Conservation (phyloP, 805 yeast species). For the Yamadazyma paraphyllophila region DNA sequence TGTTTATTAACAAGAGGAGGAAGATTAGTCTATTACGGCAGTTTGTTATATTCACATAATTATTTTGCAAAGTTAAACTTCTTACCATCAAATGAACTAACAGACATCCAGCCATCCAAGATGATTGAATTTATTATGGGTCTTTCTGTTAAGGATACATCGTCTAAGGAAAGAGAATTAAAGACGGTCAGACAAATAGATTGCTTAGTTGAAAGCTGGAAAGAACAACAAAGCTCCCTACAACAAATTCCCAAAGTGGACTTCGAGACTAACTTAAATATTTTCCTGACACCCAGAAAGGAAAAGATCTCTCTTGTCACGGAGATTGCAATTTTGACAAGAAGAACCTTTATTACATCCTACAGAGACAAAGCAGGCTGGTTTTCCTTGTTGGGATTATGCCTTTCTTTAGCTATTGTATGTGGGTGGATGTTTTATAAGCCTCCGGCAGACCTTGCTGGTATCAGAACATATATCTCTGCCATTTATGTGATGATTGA, state of each 20-base stretch:
- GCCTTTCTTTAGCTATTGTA: conserved; percentile 53
- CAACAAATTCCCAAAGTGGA: conserved; percentile 1
- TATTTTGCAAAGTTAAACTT: conserved; percentile 43
- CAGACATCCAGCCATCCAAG: conserved; percentile 10
- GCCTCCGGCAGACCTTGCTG: conserved; percentile 59
- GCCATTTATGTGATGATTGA: conserved; percentile 36
- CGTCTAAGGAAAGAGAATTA: conserved; percentile 24
- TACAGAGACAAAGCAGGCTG: conserved; percentile 34
- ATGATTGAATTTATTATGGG: conserved; percentile 35
- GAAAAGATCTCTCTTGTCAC: conserved; percentile 22
- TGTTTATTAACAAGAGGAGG: conserved; percentile 66
- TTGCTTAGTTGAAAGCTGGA: conserved; percentile 27
- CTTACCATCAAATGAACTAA: conserved; percentile 1
- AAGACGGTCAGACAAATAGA: conserved; percentile 23
- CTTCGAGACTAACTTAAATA: conserved; percentile 10
- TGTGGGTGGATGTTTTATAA: conserved; percentile 76
- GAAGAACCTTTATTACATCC: conserved; percentile 31
- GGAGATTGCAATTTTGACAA: conserved; percentile 34
- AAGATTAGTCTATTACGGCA: conserved; percentile 44
- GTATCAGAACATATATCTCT: conserved; percentile 57
- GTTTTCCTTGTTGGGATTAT: conserved; percentile 36
- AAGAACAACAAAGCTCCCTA: conserved; percentile 2
- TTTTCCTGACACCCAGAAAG: conserved; percentile 13
- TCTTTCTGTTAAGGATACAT: conserved; percentile 34
- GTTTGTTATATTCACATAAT: conserved; percentile 39